These are phyloP conservation scores for Vaccinium vitisidaea DNA, from an alignment of 148 eudicot species.

Conservation along the genomic window DNA sequence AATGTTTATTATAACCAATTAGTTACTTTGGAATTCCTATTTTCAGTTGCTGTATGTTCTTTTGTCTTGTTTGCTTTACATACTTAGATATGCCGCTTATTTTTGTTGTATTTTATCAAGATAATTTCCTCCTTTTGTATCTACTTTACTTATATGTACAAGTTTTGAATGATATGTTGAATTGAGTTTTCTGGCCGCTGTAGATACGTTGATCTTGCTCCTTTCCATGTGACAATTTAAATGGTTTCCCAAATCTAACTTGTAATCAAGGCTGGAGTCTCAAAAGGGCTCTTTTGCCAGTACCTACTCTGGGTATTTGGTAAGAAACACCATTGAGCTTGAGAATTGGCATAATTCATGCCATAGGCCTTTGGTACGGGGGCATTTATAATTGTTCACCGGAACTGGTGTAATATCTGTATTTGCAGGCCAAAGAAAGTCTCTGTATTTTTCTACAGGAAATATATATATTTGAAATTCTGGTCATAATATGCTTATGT, in stretches of 20 bases:
- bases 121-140: not conserved
- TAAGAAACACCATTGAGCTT: slow-evolving; percentile 34
- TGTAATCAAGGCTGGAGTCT: slow-evolving; percentile 55
- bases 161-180: not conserved
- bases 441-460: too few species aligned
- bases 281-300: slow-evolving; percentile 31
- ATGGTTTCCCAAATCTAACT: slow-evolving; percentile 23
- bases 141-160: not conserved
- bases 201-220: slow-evolving; percentile 6
- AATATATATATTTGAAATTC: too few species aligned
- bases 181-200: not conserved
- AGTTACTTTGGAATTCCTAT: not conserved
- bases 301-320: slow-evolving; percentile 25
- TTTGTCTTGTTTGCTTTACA: not conserved
- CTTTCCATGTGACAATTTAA: slow-evolving; percentile 18
- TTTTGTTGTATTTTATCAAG: not conserved
- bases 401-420: slow-evolving; percentile 7
- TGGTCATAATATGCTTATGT: too few species aligned
- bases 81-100: too few species aligned
- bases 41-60: not conserved
- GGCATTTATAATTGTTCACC: slow-evolving; percentile 21
- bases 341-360: slow-evolving; percentile 44
- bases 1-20: not conserved
- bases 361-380: slow-evolving; percentile 58
- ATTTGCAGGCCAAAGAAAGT: not conserved